A percentile compares a stretch with the other conserved stretches of the same genome.
Conservation (phyloP, 148 eudicot species). For the Fagopyrum tataricum region DNA sequence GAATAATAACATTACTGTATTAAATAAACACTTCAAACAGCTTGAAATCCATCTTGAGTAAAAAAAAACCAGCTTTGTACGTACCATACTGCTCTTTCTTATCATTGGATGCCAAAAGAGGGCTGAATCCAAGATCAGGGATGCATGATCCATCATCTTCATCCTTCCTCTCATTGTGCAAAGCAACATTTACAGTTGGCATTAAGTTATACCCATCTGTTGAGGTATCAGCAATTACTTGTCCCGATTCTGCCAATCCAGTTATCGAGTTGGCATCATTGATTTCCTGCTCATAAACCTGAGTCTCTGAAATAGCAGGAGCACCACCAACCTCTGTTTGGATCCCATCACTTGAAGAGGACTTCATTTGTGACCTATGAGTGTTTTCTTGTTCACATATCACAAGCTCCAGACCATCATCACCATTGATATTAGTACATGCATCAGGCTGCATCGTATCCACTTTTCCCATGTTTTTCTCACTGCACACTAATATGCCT, state of each 20-base stretch:
- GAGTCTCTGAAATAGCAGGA: constrained; percentile 7
- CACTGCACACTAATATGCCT: not conserved
- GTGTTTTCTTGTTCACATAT: constrained; percentile 5
- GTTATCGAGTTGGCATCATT: not conserved
- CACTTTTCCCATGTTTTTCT: not conserved
- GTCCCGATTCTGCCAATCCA: not conserved
- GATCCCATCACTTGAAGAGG: not conserved
- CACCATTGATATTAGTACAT: not conserved
- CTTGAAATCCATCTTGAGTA: not conserved
- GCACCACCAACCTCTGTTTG: not conserved
- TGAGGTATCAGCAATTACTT: constrained; percentile 1
- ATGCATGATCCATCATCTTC: constrained; percentile 4
- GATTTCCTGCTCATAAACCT: constrained; percentile 11
- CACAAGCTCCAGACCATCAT: not conserved
- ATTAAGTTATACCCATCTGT: not conserved
- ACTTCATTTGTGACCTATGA: not conserved
- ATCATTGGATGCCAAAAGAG: constrained; percentile 11
- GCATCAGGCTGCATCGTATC: constrained; percentile 7
- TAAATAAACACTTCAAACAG: not conserved
- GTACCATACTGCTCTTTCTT: constrained; percentile 26
- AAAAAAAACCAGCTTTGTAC: not conserved
- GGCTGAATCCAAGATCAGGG: constrained; percentile 16
- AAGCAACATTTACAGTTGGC: not conserved
- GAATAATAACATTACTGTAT: too few species aligned
- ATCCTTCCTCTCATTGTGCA: not conserved